Evolutionary conservation across 495 filamentous ascomycete genomes (phyloP), one percentile per base, ranked within the genome.

Genomic region (Daldinia concentrica): DNA sequence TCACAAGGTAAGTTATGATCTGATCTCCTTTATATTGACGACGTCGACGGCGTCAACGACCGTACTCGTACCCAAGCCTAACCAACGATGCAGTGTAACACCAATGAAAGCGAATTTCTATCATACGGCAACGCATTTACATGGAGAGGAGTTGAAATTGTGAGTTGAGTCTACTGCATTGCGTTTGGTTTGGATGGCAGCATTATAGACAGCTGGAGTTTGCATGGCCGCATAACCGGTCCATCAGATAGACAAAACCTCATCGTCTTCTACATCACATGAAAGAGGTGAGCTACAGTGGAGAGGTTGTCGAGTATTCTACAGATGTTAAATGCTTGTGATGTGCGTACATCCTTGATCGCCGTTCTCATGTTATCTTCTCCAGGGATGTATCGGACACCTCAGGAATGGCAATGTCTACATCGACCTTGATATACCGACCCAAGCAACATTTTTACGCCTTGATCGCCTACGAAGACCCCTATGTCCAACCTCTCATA

Each of bases 61-160:
- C 26, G 58, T 59, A 17, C 34, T 52, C 3, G 24, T 48, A 48
- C 43, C 43, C 22, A 17, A 56, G 24, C 29, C 67, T 71, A 62
- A 72, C 58, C 15, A 6, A 6, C 11, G 11, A 26, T 55, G 34
- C 72, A 97, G 93, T 82, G 87, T 99, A 54, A 97, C 95, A 19
- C 93, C 95, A 26, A 82, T 99, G 60, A 92, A 91, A 78, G 94
- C 94, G 19, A 96, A 96, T 78, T 99, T 97, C 78, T 93, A 91
- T 90, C 92, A 93, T 80, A 86, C 87, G n/a, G 83, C 87, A 57
- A 82, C 82, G 45, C 81, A 84, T 17, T 75, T 75, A 73, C 88
- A 80, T 74, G 88, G 82, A 86, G 87, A 70, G 36, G 94, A 98
- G 85, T 86, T 98, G 71, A 92, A 93, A 84, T 83, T 97, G 91